Evolutionary conservation across 2,329 filamentous ascomycete species (phyloP), one percentile per base, ranked within the genome.

Genomic region (Diaporthe sp.): DNA sequence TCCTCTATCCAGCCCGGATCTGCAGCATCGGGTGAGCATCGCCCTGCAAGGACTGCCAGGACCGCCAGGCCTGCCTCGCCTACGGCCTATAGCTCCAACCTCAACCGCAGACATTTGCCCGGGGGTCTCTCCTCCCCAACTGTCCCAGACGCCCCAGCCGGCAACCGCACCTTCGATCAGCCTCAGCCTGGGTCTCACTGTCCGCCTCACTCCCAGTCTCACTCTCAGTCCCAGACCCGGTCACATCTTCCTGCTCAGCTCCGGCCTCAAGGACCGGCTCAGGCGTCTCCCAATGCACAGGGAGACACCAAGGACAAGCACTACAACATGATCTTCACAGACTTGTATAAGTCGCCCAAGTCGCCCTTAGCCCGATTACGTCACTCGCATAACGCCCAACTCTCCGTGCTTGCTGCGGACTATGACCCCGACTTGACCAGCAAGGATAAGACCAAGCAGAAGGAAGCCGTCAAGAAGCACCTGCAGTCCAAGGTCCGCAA

Each of bases 351-450:
- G 82, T 88, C 87, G 70, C 87, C 88, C 55, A 88, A 87, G 80
- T 88, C 87, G 55, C 88, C 89, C 13, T 83, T 91, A 73, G 85
- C 86, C 75, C 90, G 89, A 80, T 82, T 90, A 74, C 88, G 89
- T 51, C 85, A 85, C 72, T 79, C 82, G 22, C 82, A 79, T 17
- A 85, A 84, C 55, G 77, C 80, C 15, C 81, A 80, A 61, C 76
- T 83, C n/a, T 79, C 81, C 31, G 77, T 77, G 58, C 77, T 81
- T 79, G 79, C 82, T 79, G 77, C 82, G 76, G 85, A 91, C 79
- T 89, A 91, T 79, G 89, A 92, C 76, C 87, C 89, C 28, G 91
- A 93, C 80, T 85, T 93, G 8, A 82, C 91, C 68, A 92, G 89
- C 81, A 89, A 86, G 79, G 91, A 93, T 81, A 92, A 92, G 81